These are phyloP conservation scores for Petrea volubilis DNA, from an alignment of 257 asterid species.

Conservation along the genomic window DNA sequence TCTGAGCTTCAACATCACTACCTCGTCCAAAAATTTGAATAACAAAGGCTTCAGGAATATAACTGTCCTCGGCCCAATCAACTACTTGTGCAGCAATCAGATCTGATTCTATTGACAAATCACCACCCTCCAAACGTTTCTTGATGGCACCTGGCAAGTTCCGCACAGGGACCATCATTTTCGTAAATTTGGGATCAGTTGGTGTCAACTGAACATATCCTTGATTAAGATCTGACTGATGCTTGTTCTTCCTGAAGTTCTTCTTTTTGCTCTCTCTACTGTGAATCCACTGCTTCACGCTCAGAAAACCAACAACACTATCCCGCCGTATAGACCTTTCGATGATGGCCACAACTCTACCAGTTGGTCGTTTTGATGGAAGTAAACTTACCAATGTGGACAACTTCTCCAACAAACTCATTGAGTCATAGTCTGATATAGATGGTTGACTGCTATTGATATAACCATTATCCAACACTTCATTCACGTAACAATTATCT, in stretches of 20 bases:
- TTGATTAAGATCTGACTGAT: slow-evolving; percentile 30
- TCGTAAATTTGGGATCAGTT: slow-evolving; percentile 72
- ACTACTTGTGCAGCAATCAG: slow-evolving; percentile 72
- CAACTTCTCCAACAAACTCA: slow-evolving; percentile 48
- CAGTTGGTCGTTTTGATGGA: slow-evolving; percentile 89
- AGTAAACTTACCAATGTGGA: slow-evolving; percentile 39
- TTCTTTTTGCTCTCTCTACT: slow-evolving; percentile 49
- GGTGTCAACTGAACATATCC: slow-evolving; percentile 64
- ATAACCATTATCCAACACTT: slow-evolving; percentile 30
- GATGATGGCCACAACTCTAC: slow-evolving; percentile 71
- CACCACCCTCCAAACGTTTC: slow-evolving; percentile 67
- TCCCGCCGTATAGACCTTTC: slow-evolving; percentile 65
- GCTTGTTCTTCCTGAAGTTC: slow-evolving; percentile 53
- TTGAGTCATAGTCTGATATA: slow-evolving; percentile 28
- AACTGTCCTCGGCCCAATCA: slow-evolving; percentile 74
- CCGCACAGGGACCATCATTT: slow-evolving; percentile 58
- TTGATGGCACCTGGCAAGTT: slow-evolving; percentile 56
- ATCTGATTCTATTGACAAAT: slow-evolving; percentile 63
- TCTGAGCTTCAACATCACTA: slow-evolving; percentile 69
- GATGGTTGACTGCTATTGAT: slow-evolving; percentile 25
- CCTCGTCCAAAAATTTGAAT: slow-evolving; percentile 72
- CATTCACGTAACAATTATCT: slow-evolving; percentile 16
- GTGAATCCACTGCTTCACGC: slow-evolving; percentile 64
- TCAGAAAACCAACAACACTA: slow-evolving; percentile 64
- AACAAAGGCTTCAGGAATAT: slow-evolving; percentile 65